Evolutionary conservation across 1,284 basidiomycete species (phyloP).

Genomic region (Thecaphora thlaspeos): DNA sequence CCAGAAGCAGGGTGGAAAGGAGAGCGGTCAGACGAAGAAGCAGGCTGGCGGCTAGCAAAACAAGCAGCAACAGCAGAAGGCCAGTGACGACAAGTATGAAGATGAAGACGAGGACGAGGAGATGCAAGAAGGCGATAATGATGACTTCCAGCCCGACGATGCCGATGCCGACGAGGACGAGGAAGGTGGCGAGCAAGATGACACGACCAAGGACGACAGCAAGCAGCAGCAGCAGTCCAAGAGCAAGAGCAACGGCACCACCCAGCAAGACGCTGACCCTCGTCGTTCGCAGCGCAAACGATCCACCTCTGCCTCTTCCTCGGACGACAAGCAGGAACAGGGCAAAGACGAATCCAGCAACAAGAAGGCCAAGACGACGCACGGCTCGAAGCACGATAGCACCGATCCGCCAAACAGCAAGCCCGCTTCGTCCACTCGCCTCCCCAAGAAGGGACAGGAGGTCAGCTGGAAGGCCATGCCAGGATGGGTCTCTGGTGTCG

Average conservation of each 20-base stretch:
- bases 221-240: no score
- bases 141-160: constrained; percentile 14
- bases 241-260: no score
- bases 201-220: no score
- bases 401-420: constrained; percentile 7
- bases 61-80: constrained; percentile 5
- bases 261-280: no score
- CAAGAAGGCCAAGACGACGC: constrained; percentile 5
- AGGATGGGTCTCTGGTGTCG: constrained; percentile 14
- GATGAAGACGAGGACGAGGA: constrained; percentile 7
- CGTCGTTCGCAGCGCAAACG: no score
- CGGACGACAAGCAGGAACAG: no score
- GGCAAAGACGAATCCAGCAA: no score
- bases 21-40: no score
- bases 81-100: constrained; percentile 5
- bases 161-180: constrained; percentile 14
- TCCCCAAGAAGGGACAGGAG: constrained; percentile 6
- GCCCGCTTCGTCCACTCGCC: constrained; percentile 2
- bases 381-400: constrained; percentile 13
- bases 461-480: constrained; percentile 20
- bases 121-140: constrained; percentile 4
- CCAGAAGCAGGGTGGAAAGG: no score
- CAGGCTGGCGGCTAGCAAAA: constrained; percentile 1
- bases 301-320: no score
- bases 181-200: no score